A percentile compares a stretch with the other conserved stretches of the same genome.
These are phyloP conservation scores for Nidularia sp. DNA, from an alignment of 768 basidiomycete genomes.

Conservation along the genomic window DNA sequence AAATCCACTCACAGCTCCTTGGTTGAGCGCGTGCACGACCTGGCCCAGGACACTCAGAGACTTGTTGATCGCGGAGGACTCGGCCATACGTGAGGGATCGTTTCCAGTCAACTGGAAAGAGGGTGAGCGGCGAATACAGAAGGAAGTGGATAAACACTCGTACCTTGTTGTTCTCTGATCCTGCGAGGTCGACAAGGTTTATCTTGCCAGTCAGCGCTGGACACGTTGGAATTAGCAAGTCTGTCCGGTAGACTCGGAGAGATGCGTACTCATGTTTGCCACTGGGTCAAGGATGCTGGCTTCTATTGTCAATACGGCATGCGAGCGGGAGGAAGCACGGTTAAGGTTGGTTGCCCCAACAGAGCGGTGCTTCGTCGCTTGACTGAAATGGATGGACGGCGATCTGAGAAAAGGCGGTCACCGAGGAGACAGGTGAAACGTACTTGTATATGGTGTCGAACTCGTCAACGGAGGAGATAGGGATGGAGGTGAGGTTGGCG, in stretches of 20 bases:
- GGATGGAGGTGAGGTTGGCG: conserved; percentile 41
- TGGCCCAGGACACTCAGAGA: conserved; percentile 83
- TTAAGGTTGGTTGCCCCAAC: conserved; percentile 87
- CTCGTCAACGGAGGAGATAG: conserved; percentile 35
- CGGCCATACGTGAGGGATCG: conserved; percentile 81
- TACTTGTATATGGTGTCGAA: conserved; percentile 46
- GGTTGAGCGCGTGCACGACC: conserved; percentile 82
- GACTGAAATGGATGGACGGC: conserved; percentile 28
- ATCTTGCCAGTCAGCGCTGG: conserved; percentile 72
- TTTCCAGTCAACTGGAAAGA: conserved; percentile 68
- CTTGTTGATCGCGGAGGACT: conserved; percentile 88
- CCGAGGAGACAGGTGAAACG: conserved; percentile 9
- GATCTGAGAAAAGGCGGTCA: background rate
- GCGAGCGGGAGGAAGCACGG: conserved; percentile 80
- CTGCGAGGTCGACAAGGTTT: conserved; percentile 85
- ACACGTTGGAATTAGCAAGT: background rate
- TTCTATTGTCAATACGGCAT: conserved; percentile 79
- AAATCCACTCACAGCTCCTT: conserved; percentile 50
- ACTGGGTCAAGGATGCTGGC: conserved; percentile 52
- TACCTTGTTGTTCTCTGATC: conserved; percentile 88
- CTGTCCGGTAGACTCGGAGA: background rate
- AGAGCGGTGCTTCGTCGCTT: conserved; percentile 73
- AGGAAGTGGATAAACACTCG: background rate
- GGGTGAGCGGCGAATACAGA: background rate
- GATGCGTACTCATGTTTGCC: conserved; percentile 47